Base-by-base conservation (phyloP, 495 filamentous ascomycete species). In the Coniosporium apollinis region DNA sequence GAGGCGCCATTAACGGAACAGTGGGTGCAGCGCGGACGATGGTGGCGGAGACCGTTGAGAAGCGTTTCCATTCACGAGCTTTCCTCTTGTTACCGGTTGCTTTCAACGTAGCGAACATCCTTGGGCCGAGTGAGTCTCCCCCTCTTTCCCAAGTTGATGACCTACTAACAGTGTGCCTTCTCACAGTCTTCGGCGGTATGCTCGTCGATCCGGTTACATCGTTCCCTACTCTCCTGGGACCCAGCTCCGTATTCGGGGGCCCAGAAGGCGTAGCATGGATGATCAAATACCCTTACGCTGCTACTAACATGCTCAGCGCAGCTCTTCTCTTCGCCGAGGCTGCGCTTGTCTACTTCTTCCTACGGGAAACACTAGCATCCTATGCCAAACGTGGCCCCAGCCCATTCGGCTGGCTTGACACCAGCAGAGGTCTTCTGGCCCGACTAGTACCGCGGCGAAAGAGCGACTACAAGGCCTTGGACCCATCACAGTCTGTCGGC, bases 1-100 rank as follows among this genome's bases (percentile, higher is more conserved):
- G 49, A 9, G 51, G 51, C 3, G 51, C 49, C 4, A 43, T 55
- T 21, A 55, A 55, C 31, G 51, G 51, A 0, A 55, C 48, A 3
- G 49, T 55, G 2, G 51, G 51, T 10, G 51, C 48, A 9, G 46
- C 48, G 22, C 21, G 51, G 16, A 55, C 51, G 16, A 51, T 55
- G 46, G 43, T 50, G 1, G 43, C 51, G 6, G 48, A 51, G 31
- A 25, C 17, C 31, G 50, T 50, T 11, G 41, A 38, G 7, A 51
- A 49, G 41, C 41, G 40, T 14, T 54, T 39, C 37, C 51, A 55
- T 47, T 43, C 49, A 14, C 17, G 48, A 4, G 51, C 51, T 1
- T 55, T 55, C 32, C 32, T 55, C 22, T 33, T 55, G 19, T 35
- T 55, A 17, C 51, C 51, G 13, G 41, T 50, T 16, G 48, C 51